Conservation (phyloP, 2,329 filamentous ascomycete genomes). For the Fonsecaea erecta region DNA sequence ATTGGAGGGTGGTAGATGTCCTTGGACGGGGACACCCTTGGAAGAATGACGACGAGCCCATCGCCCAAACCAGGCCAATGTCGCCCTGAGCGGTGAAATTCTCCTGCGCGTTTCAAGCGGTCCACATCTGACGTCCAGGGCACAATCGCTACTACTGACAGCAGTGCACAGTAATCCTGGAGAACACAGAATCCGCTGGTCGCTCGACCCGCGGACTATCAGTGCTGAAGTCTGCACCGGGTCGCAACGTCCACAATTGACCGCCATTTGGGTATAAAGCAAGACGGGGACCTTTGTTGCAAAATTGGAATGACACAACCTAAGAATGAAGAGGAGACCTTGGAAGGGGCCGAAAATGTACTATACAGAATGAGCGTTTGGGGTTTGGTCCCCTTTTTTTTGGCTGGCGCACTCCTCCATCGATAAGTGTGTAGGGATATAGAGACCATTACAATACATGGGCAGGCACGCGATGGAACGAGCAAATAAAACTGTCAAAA, state of each 20-base stretch:
- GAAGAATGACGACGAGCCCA: neutral
- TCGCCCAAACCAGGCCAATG: neutral
- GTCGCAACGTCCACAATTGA: neutral
- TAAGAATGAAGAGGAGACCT: neutral
- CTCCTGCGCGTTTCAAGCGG: neutral
- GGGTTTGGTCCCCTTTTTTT: neutral
- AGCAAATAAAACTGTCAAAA: neutral
- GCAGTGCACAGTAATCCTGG: neutral
- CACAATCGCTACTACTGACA: neutral
- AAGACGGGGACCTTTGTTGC: neutral
- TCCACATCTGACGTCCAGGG: neutral
- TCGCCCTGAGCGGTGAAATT: neutral
- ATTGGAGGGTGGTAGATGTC: conserved; percentile 25
- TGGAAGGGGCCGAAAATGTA: neutral
- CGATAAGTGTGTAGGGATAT: too few species aligned
- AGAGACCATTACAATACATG: neutral
- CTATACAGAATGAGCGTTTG: neutral
- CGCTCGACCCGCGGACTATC: neutral
- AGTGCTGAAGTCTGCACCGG: neutral
- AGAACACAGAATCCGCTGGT: neutral
- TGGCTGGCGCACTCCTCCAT: neutral
- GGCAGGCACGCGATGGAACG: neutral
- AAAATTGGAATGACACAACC: neutral
- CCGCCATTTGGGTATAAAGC: neutral
- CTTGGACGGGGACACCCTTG: too few species aligned